Evolutionary conservation across 2,329 filamentous ascomycete species (phyloP).

Genomic region (Ophiostoma perfectum): DNA sequence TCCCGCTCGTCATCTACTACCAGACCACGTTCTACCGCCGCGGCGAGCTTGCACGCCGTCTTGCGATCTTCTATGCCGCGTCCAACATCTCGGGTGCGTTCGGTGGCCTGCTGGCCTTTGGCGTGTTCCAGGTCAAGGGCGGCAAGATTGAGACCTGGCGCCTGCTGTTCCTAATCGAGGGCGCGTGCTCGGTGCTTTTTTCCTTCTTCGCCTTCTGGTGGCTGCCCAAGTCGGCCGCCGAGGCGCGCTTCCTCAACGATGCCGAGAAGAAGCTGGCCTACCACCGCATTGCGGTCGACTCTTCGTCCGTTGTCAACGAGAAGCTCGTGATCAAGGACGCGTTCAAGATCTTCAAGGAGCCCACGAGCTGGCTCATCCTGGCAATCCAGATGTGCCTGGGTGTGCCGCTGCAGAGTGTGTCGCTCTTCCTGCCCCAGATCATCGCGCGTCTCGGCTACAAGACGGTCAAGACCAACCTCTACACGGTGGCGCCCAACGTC

Average conservation of each 20-base stretch:
- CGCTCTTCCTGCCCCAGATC: constrained; percentile 28
- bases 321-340: constrained; percentile 48
- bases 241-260: constrained; percentile 56
- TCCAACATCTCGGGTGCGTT: constrained; percentile 27
- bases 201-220: constrained; percentile 63
- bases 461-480: constrained; percentile 64
- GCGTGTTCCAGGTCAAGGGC: constrained; percentile 44
- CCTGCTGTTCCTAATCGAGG: constrained; percentile 52
- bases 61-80: constrained; percentile 55
- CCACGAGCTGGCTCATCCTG: constrained; percentile 46
- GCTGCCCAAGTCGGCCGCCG: constrained; percentile 57
- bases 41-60: constrained; percentile 62
- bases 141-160: constrained; percentile 40
- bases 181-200: constrained; percentile 53
- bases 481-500: constrained; percentile 75
- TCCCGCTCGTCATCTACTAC: constrained; percentile 34
- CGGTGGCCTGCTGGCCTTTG: constrained; percentile 36
- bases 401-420: constrained; percentile 52
- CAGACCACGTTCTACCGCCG: constrained; percentile 67
- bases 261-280: constrained; percentile 65
- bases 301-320: constrained; percentile 56
- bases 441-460: constrained; percentile 26
- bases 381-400: constrained; percentile 55
- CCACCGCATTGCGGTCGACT: constrained; percentile 70
- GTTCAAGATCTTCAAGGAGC: constrained; percentile 47